Percentiles rank a stretch among this genome's conserved stretches.
Evolutionary conservation across 2,329 filamentous ascomycete genomes (phyloP).

Genomic region (Sclerotinia trifoliorum): DNA sequence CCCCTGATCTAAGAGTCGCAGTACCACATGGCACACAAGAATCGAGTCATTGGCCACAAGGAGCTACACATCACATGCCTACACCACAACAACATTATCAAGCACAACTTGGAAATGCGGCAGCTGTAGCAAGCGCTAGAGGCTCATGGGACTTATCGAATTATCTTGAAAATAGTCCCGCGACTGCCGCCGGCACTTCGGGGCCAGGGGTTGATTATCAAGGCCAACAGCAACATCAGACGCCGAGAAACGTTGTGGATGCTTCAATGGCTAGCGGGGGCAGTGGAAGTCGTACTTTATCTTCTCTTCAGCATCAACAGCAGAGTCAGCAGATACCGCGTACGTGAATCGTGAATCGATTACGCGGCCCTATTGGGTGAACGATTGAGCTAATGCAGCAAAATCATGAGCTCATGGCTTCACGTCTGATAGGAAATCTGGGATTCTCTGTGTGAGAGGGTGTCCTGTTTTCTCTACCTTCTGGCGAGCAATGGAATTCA

Average conservation of each 20-base stretch:
- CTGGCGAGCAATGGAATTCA: slow-evolving; percentile 12
- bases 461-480: slow-evolving; percentile 28
- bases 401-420: slow-evolving; percentile 8
- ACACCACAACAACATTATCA: slow-evolving; percentile 33
- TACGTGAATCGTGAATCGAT: slow-evolving; percentile 29
- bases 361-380: slow-evolving; percentile 30
- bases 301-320: slow-evolving; percentile 30
- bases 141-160: slow-evolving; percentile 39
- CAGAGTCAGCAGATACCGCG: slow-evolving; percentile 39
- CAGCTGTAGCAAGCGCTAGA: slow-evolving; percentile 28
- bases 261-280: slow-evolving; percentile 27
- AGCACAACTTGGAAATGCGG: slow-evolving; percentile 26
- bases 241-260: slow-evolving; percentile 32
- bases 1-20: slow-evolving; percentile 36
- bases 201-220: slow-evolving; percentile 31
- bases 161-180: slow-evolving; percentile 38
- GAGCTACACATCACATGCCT: slow-evolving; percentile 35
- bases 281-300: slow-evolving; percentile 33
- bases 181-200: slow-evolving; percentile 35
- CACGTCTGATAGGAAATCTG: slow-evolving; percentile 12
- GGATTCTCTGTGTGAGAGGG: slow-evolving; percentile 22
- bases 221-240: slow-evolving; percentile 17
- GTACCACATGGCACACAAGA: slow-evolving; percentile 35
- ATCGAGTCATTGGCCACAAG: slow-evolving; percentile 34
- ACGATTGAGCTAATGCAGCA: not conserved